A percentile compares a stretch with the other conserved stretches of the same genome.
Conservation (phyloP, 2,329 filamentous ascomycete species). For the Calonectria montana region DNA sequence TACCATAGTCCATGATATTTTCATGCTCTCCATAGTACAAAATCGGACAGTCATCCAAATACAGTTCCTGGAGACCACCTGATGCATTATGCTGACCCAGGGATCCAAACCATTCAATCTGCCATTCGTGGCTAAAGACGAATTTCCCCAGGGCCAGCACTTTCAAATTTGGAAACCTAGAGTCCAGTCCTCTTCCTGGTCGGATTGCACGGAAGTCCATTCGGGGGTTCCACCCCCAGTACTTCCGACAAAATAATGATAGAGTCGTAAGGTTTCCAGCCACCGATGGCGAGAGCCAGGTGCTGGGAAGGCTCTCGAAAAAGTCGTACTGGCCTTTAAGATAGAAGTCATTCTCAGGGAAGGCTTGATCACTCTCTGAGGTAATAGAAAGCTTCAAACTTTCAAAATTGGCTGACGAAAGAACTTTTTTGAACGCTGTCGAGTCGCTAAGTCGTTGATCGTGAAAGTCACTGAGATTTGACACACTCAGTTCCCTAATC, state of each 20-base stretch:
- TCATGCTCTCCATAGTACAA: conserved; percentile 22
- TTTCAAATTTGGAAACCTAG: conserved; percentile 49
- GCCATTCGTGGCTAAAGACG: conserved; percentile 55
- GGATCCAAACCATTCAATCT: conserved; percentile 57
- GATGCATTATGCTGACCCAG: conserved; percentile 41
- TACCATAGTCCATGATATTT: not conserved
- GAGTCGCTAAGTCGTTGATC: conserved; percentile 8
- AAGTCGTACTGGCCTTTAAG: conserved; percentile 32
- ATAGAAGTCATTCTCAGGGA: not conserved
- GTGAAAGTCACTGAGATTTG: conserved; percentile 10
- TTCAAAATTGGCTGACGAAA: not conserved
- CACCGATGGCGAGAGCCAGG: conserved; percentile 37
- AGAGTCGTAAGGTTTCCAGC: conserved; percentile 47
- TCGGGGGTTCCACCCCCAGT: conserved; percentile 53
- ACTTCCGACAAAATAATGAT: conserved; percentile 48
- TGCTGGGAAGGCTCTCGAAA: conserved; percentile 29
- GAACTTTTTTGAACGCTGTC: not conserved
- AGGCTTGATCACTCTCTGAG: not conserved
- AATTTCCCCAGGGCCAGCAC: conserved; percentile 53
- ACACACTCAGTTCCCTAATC: conserved; percentile 10
- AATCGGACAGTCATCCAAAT: conserved; percentile 55
- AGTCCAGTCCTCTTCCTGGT: conserved; percentile 24
- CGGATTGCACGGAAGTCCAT: conserved; percentile 46
- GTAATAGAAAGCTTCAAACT: conserved; percentile 8
- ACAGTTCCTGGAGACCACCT: conserved; percentile 52